phyloP scores from a whole-genome alignment of 1,139 yeast genomes.

The Pneumocystis sp. region DNA sequence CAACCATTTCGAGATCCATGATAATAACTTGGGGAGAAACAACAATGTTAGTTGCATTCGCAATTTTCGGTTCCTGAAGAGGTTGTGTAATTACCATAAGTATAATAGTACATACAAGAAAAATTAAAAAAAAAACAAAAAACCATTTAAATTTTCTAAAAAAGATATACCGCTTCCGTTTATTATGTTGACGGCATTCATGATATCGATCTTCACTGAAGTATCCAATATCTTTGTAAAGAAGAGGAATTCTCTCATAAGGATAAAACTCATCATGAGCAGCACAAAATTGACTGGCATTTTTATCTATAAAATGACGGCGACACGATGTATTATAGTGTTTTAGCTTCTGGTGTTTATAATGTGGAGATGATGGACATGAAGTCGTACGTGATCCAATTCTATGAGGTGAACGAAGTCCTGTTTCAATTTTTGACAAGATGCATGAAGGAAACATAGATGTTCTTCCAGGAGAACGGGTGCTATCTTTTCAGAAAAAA shows the following conservation, averaged over 20 bases:
- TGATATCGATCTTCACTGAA: not conserved
- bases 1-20: constrained; percentile 62
- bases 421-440: not conserved
- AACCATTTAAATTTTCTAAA: not conserved
- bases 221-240: not conserved
- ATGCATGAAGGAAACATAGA: not conserved
- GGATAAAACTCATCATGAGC: not conserved
- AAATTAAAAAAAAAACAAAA: constrained; percentile 6
- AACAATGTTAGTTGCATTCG: constrained; percentile 50
- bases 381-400: not conserved
- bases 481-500: not conserved
- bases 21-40: constrained; percentile 76
- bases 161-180: not conserved
- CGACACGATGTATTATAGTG: not conserved
- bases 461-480: not conserved
- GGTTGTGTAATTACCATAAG: constrained; percentile 82
- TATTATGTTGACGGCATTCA: not conserved
- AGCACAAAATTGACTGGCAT: not conserved
- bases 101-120: constrained; percentile 28
- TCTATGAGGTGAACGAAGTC: not conserved
- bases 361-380: constrained; percentile 1
- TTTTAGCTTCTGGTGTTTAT: not conserved
- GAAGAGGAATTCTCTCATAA: constrained; percentile 1
- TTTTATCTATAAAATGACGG: not conserved
- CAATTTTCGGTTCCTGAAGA: constrained; percentile 48